These are phyloP conservation scores for Cylindrotheca fusiformis DNA, from an alignment of 108 stramenopile genomes.

Conservation along the genomic window DNA sequence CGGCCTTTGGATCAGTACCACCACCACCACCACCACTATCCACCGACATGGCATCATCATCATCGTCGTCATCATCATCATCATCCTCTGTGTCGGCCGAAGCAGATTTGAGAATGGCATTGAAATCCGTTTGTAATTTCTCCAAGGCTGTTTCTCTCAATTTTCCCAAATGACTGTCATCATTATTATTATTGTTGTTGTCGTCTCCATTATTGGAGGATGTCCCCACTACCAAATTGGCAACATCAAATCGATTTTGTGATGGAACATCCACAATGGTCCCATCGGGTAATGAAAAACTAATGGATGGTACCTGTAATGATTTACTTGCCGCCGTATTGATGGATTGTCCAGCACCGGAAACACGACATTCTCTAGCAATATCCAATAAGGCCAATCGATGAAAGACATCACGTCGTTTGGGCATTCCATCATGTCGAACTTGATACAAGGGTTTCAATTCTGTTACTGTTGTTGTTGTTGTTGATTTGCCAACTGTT, in stretches of 20 bases:
- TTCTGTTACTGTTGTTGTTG: neutral
- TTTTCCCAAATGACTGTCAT: too few relatives aligned
- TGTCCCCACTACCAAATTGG: slow-evolving; percentile 44
- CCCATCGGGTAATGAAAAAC: slow-evolving; percentile 77
- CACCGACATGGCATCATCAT: neutral
- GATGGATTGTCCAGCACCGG: slow-evolving; percentile 70
- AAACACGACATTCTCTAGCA: slow-evolving; percentile 66
- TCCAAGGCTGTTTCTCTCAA: slow-evolving; percentile 42
- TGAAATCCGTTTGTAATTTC: slow-evolving; percentile 22
- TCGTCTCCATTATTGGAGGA: neutral
- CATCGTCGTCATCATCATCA: slow-evolving; percentile 15
- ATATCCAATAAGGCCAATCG: slow-evolving; percentile 53
- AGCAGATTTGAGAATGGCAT: slow-evolving; percentile 11
- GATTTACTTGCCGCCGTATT: slow-evolving; percentile 42
- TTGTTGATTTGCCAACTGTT: neutral
- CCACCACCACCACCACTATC: slow-evolving; percentile 8
- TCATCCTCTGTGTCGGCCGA: slow-evolving; percentile 17
- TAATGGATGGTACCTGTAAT: slow-evolving; percentile 53
- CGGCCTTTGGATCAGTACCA: neutral
- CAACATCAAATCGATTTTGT: slow-evolving; percentile 57
- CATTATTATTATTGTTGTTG: slow-evolving; percentile 23
- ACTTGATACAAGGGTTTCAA: slow-evolving; percentile 78
- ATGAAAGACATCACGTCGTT: slow-evolving; percentile 50
- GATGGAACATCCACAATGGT: slow-evolving; percentile 64
- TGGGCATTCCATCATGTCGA: slow-evolving; percentile 17